Evolutionary conservation across 2,329 filamentous ascomycete species (phyloP).

Genomic region (Trichoderma arundinaceum): DNA sequence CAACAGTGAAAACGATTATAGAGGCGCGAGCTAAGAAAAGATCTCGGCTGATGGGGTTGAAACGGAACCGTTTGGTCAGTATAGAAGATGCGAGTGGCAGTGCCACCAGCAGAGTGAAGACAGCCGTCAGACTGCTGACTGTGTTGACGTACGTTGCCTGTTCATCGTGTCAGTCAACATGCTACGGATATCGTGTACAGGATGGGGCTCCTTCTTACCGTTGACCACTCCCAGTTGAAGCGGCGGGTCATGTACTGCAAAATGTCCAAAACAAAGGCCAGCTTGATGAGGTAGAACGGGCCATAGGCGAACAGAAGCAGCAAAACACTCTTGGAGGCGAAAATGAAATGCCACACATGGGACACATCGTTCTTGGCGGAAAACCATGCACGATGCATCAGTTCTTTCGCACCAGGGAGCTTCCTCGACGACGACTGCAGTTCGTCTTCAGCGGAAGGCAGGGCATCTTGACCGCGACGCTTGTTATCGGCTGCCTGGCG

Average conservation of each 20-base stretch:
- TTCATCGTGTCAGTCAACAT: slow-evolving; percentile 6
- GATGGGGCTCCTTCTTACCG: slow-evolving; percentile 38
- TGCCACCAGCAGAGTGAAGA: slow-evolving; percentile 48
- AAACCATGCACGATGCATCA: slow-evolving; percentile 38
- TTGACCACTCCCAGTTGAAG: slow-evolving; percentile 56
- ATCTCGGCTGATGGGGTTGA: slow-evolving; percentile 47
- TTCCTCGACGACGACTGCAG: slow-evolving; percentile 27
- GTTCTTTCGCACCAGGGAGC: neutral
- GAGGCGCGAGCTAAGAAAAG: slow-evolving; percentile 48
- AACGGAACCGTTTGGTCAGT: slow-evolving; percentile 42
- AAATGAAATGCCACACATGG: slow-evolving; percentile 49
- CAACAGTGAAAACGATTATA: slow-evolving; percentile 41
- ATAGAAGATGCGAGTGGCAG: slow-evolving; percentile 46
- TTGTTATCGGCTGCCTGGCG: slow-evolving; percentile 40
- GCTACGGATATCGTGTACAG: neutral
- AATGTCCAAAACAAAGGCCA: slow-evolving; percentile 45
- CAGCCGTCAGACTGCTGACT: slow-evolving; percentile 46
- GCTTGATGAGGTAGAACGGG: slow-evolving; percentile 39
- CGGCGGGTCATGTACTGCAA: slow-evolving; percentile 60
- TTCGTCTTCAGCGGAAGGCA: slow-evolving; percentile 23
- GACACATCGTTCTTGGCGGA: slow-evolving; percentile 41
- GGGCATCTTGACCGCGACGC: slow-evolving; percentile 18
- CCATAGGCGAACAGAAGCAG: slow-evolving; percentile 47
- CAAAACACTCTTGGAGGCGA: slow-evolving; percentile 47
- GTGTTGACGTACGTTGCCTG: slow-evolving; percentile 52